Conservation (phyloP, 2,329 filamentous ascomycete species). For the Xylaria digitata region DNA sequence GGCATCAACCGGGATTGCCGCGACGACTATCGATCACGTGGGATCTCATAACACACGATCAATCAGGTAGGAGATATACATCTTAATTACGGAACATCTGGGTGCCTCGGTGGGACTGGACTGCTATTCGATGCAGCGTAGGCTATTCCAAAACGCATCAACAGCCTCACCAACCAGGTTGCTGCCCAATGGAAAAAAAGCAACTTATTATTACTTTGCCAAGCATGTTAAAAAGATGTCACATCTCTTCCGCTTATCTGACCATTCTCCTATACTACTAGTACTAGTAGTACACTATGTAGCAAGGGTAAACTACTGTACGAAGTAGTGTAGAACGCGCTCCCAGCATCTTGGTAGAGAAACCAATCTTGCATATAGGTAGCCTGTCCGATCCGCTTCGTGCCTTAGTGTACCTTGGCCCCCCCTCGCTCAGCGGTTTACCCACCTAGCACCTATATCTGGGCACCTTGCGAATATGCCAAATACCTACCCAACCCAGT, state of each 20-base stretch:
- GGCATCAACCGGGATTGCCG: conserved; percentile 38
- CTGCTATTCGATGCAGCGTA: conserved; percentile 11
- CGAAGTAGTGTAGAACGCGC: conserved; percentile 7
- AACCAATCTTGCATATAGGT: conserved; percentile 37
- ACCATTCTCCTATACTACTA: neutral
- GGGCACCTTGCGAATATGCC: conserved; percentile 12
- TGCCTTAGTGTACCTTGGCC: conserved; percentile 10
- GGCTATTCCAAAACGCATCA: conserved; percentile 15
- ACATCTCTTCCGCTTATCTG: conserved; percentile 19
- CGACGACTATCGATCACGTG: conserved; percentile 12
- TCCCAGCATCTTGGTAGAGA: conserved; percentile 35
- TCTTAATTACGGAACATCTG: conserved; percentile 12
- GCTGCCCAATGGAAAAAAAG: conserved; percentile 37
- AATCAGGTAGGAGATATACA: conserved; percentile 7
- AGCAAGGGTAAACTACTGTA: conserved; percentile 16
- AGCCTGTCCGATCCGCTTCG: conserved; percentile 28
- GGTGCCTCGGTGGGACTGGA: conserved; percentile 20
- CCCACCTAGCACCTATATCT: neutral
- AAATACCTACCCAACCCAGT: conserved; percentile 17
- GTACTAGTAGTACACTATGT: neutral
- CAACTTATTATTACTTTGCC: conserved; percentile 26
- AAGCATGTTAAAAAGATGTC: conserved; percentile 14
- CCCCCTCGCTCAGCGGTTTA: conserved; percentile 2
- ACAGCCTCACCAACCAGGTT: conserved; percentile 31
- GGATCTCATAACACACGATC: conserved; percentile 10